Conservation (phyloP, 176 grass and related monocot genomes). For the Oryza coarctata region DNA sequence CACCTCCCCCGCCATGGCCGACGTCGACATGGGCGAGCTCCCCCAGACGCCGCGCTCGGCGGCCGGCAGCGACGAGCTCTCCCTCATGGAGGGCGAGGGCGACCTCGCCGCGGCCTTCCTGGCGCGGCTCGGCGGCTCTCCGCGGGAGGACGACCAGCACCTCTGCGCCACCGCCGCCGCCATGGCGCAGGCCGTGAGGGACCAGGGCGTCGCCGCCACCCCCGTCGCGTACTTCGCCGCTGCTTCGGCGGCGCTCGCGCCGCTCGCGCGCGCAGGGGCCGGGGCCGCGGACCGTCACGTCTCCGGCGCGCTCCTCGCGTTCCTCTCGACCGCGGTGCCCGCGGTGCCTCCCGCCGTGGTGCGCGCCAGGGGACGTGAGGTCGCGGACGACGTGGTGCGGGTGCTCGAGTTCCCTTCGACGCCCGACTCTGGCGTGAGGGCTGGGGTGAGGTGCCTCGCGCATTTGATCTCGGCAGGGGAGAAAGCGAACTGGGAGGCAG, state of each 20-base stretch:
- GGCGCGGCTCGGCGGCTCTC: constrained; percentile 51
- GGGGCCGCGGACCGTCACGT: constrained; percentile 48
- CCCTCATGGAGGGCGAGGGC: constrained; percentile 15
- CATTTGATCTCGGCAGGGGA: constrained; percentile 68
- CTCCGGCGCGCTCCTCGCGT: constrained; percentile 58
- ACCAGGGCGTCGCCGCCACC: constrained; percentile 45
- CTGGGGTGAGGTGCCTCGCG: constrained; percentile 74
- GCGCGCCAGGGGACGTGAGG: constrained; percentile 38
- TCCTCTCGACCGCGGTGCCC: constrained; percentile 57
- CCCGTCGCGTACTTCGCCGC: constrained; percentile 77
- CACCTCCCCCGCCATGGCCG: constrained; percentile 34
- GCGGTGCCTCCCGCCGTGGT: constrained; percentile 48
- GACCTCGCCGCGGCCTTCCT: constrained; percentile 66
- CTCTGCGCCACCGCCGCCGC: constrained; percentile 73
- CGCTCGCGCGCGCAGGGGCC: constrained; percentile 48
- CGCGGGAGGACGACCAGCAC: constrained; percentile 64
- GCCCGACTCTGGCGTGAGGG: constrained; percentile 55
- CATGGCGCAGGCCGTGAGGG: constrained; percentile 73
- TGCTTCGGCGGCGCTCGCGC: constrained; percentile 44
- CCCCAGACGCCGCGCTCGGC: constrained; percentile 34
- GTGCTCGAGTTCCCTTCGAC: constrained; percentile 69
- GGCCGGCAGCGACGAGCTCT: constrained; percentile 48
- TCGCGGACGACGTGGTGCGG: constrained; percentile 57
- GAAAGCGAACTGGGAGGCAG: constrained; percentile 58
- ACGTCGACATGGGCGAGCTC: constrained; percentile 46